These are phyloP conservation scores for Pterothamnion heteromorphum DNA, from an alignment of 31 red algal species.

Conservation along the genomic window DNA sequence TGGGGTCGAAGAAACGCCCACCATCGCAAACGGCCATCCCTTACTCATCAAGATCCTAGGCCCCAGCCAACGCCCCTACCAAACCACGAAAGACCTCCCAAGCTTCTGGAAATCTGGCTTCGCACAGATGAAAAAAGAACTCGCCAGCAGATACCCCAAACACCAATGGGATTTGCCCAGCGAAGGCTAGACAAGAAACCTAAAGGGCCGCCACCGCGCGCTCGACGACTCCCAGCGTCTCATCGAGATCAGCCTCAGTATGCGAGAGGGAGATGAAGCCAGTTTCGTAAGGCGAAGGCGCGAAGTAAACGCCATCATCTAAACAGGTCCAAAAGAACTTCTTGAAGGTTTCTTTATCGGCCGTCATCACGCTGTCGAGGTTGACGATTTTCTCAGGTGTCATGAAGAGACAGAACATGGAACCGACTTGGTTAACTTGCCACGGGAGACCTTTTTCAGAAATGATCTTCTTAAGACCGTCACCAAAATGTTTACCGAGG, in stretches of 20 bases:
- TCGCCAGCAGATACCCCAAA: background rate
- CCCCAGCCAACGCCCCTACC: background rate
- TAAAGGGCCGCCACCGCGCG: too few species aligned
- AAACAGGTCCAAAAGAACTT: slow-evolving; percentile 92
- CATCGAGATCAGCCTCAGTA: slow-evolving; percentile 93
- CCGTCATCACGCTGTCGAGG: slow-evolving; percentile 89
- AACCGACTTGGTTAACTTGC: slow-evolving; percentile 76
- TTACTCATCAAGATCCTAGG: background rate
- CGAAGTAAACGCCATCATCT: slow-evolving; percentile 93
- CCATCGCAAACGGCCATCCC: background rate
- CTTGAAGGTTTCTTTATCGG: slow-evolving; percentile 76
- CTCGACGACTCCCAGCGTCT: too few species aligned
- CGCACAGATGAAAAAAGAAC: background rate
- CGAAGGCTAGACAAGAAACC: too few species aligned
- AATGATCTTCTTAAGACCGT: slow-evolving; percentile 71
- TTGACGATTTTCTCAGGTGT: slow-evolving; percentile 76
- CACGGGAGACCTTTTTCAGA: slow-evolving; percentile 80
- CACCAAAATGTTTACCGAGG: slow-evolving; percentile 63
- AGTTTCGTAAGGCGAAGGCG: slow-evolving; percentile 94
- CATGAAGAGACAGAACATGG: slow-evolving; percentile 98
- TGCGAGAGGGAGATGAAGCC: slow-evolving; percentile 94
- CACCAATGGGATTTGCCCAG: too few species aligned
- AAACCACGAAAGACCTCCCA: background rate
- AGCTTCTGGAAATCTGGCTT: background rate
- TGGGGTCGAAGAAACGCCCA: background rate